A percentile compares a stretch with the other conserved stretches of the same genome.
Evolutionary conservation across 78 protist species (phyloP).

Genomic region (Planoprotostelium fungivorum): DNA sequence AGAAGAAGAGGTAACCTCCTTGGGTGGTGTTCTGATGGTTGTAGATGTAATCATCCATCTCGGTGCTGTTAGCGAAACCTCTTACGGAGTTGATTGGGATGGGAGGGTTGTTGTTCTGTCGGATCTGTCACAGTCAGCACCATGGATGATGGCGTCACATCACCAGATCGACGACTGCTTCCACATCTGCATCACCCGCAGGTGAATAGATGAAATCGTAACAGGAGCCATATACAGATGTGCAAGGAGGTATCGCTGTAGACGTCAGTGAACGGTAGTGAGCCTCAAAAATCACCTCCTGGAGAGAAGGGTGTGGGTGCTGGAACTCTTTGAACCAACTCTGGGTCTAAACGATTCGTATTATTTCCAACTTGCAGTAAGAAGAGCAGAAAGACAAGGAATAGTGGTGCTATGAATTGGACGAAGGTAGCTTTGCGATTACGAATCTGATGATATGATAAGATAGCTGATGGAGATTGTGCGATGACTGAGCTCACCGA

Average conservation of each 20-base stretch:
- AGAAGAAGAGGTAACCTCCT: not conserved
- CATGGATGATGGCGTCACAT: conserved; percentile 8
- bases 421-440: conserved; percentile 6
- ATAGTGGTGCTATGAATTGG: conserved; percentile 17
- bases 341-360: conserved; percentile 4
- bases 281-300: not conserved
- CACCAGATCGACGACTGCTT: not conserved
- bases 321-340: not conserved
- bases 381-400: conserved; percentile 32
- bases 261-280: not conserved
- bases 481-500: not conserved
- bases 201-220: not conserved
- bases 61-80: not conserved
- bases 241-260: not conserved
- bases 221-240: not conserved
- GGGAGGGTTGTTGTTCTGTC: not conserved
- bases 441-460: conserved; percentile 1
- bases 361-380: conserved; percentile 20
- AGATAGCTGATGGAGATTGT: not conserved
- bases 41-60: not conserved
- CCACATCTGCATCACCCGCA: not conserved
- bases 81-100: conserved; percentile 12
- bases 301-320: not conserved
- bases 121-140: conserved; percentile 6
- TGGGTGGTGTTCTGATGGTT: conserved; percentile 10